Evolutionary conservation across 441 rosid genomes (phyloP), one percentile per base, ranked within the genome.

Genomic region (Metrosideros polymorpha): DNA sequence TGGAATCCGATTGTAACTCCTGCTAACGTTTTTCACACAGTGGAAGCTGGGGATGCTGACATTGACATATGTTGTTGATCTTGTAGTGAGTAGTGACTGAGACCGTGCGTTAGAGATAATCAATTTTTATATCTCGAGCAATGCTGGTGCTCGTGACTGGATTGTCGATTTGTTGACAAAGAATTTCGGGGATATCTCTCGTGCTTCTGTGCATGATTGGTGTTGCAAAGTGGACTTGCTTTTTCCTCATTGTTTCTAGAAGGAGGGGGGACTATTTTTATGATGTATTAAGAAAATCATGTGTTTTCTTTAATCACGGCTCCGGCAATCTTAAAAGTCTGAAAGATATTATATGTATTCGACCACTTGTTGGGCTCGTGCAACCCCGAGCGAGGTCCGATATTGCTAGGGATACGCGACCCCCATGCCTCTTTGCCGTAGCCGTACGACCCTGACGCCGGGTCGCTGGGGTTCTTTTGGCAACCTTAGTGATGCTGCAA

Each of bases 1-100:
- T 82, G 84, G 84, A 82, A 82, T 82, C 84, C 47, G 53, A 82
- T 29, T 82, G 53, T 9, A 82, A 50, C 25, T 82, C 42, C 39
- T 29, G 84, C 55, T n/a, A 9, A 82, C n/a, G 47, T 39, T 3
- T 27, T 39, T 32, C 0, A 39, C 47, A 3, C 47, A 6, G 79
- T 39, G 52, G 84, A 47, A 27, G 84, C 32, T n/a, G 24, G 39
- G 52, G 55, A 47, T 82, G 84, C 14, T 9, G 84, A 82, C 55
- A 50, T 82, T 82, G 55, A 82, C 53, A 14, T 7, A 3, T 12
- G 47, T 9, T 1, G n/a, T 24, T 9, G 57, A 24, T 24, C 12
- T 54, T 54, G n/a, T 9, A 3, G 52, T 7, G 49, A 45, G 3
- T 45, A 50, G 52, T 50, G 52, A 50, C 17, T 4, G 52, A 50